Evolutionary conservation across 148 eudicot genomes (phyloP).

Genomic region (Pharnaceum exiguum): DNA sequence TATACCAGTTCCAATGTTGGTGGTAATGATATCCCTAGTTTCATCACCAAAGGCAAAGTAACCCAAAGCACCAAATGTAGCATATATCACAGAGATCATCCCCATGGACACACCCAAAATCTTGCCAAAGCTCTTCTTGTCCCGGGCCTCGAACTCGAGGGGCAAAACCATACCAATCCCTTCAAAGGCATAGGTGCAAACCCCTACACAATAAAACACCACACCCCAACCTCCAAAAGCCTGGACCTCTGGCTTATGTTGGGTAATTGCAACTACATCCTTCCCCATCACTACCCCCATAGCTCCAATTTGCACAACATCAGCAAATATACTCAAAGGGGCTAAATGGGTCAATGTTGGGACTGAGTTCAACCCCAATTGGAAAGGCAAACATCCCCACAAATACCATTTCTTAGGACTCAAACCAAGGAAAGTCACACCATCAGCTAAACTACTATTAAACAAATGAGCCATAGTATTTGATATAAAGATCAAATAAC

Average conservation of each 20-base stretch:
- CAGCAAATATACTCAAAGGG: slow-evolving; percentile 83
- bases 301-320: slow-evolving; percentile 59
- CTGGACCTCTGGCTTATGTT: slow-evolving; percentile 25
- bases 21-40: slow-evolving; percentile 67
- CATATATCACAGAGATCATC: slow-evolving; percentile 56
- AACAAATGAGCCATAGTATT: slow-evolving; percentile 56
- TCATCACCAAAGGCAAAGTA: slow-evolving; percentile 69
- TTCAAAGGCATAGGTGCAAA: slow-evolving; percentile 71
- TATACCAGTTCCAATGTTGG: slow-evolving; percentile 58
- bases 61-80: slow-evolving; percentile 57
- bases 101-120: slow-evolving; percentile 48
- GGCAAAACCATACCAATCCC: slow-evolving; percentile 82
- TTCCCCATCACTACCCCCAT: slow-evolving; percentile 70
- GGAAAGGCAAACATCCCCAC: slow-evolving; percentile 70
- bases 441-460: slow-evolving; percentile 10
- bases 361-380: slow-evolving; percentile 63
- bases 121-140: slow-evolving; percentile 49
- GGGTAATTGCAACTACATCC: slow-evolving; percentile 30
- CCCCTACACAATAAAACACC: slow-evolving; percentile 65
- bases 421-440: slow-evolving; percentile 28
- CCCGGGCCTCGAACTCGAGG: slow-evolving; percentile 52
- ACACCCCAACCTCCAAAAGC: slow-evolving; percentile 49
- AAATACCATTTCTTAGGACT: slow-evolving; percentile 47
- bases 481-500: slow-evolving; percentile 60
- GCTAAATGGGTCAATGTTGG: slow-evolving; percentile 77